Conservation (phyloP, 2,329 filamentous ascomycete species). For the Rasamsonia emersonii region DNA sequence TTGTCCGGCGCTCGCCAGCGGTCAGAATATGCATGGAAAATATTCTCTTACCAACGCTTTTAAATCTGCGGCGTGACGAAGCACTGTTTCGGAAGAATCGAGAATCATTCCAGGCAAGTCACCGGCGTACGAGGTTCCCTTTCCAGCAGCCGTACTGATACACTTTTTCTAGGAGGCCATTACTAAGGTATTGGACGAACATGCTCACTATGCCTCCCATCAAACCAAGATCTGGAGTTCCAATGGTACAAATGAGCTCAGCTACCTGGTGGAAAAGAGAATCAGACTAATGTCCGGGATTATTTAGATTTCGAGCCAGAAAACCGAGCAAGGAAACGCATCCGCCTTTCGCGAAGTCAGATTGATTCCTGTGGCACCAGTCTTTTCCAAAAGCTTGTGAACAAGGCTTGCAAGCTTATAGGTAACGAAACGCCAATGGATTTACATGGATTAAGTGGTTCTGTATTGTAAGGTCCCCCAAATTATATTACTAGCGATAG, state of each 20-base stretch:
- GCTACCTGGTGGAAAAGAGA: constrained; percentile 1
- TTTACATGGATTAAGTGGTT: constrained; percentile 26
- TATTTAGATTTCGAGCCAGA: constrained; percentile 4
- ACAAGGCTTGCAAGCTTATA: constrained; percentile 25
- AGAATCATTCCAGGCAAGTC: constrained; percentile 24
- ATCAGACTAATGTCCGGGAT: not conserved
- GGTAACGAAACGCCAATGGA: constrained; percentile 19
- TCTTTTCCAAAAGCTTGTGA: constrained; percentile 24
- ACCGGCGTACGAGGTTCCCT: not conserved
- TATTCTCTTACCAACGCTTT: constrained; percentile 17
- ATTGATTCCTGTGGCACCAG: constrained; percentile 23
- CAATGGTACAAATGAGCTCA: no score
- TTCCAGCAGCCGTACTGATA: no score
- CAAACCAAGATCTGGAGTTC: no score
- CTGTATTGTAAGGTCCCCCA: constrained; percentile 40
- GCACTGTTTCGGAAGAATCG: constrained; percentile 15
- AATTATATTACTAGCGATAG: not conserved
- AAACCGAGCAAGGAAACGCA: constrained; percentile 23
- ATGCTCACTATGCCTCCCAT: no score
- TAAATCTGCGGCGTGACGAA: constrained; percentile 15
- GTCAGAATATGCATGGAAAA: constrained; percentile 17
- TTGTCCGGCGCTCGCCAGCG: constrained; percentile 12
- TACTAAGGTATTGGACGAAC: no score
- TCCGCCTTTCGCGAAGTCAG: constrained; percentile 25
- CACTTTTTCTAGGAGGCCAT: no score